Evolutionary conservation across 176 grass and related monocot species (phyloP).

Genomic region (Ensete glaucum): DNA sequence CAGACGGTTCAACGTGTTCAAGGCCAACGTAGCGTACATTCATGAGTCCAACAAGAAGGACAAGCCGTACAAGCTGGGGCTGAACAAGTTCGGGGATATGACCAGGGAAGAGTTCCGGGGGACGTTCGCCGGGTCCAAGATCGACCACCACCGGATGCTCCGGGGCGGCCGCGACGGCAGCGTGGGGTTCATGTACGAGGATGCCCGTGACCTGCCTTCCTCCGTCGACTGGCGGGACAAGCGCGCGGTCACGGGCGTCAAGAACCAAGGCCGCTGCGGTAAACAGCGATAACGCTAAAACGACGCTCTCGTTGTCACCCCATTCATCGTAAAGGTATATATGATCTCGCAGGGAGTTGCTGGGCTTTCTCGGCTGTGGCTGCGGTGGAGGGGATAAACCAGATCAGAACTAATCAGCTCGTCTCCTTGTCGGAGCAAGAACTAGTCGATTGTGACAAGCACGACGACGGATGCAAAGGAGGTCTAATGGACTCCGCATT

Average conservation of each 20-base stretch:
- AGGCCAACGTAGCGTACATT: slow-evolving; percentile 1
- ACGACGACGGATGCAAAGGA: slow-evolving; percentile 3
- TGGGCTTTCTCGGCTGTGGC: slow-evolving; percentile 5
- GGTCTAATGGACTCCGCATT: slow-evolving; percentile 8
- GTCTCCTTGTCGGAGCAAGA: slow-evolving; percentile 13
- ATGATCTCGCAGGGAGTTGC: neutral
- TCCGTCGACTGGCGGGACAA: slow-evolving; percentile 5
- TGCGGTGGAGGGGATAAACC: slow-evolving; percentile 11
- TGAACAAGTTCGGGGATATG: slow-evolving; percentile 15
- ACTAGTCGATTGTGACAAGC: neutral
- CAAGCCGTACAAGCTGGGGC: slow-evolving; percentile 6
- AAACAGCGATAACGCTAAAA: neutral
- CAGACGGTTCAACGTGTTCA: slow-evolving; percentile 5
- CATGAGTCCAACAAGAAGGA: slow-evolving; percentile 7
- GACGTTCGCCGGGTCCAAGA: slow-evolving; percentile 1
- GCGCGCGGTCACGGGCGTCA: slow-evolving; percentile 1
- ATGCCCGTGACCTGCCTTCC: neutral
- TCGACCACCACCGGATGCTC: neutral
- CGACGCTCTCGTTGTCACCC: too few relatives aligned
- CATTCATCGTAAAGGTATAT: neutral
- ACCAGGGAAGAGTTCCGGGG: slow-evolving; percentile 1
- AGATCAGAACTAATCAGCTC: neutral
- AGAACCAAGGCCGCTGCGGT: slow-evolving; percentile 5
- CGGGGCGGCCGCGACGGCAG: neutral
- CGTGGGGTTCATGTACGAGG: neutral